These are phyloP conservation scores for Trametes gibbosa DNA, from an alignment of 768 basidiomycete genomes.

Conservation along the genomic window DNA sequence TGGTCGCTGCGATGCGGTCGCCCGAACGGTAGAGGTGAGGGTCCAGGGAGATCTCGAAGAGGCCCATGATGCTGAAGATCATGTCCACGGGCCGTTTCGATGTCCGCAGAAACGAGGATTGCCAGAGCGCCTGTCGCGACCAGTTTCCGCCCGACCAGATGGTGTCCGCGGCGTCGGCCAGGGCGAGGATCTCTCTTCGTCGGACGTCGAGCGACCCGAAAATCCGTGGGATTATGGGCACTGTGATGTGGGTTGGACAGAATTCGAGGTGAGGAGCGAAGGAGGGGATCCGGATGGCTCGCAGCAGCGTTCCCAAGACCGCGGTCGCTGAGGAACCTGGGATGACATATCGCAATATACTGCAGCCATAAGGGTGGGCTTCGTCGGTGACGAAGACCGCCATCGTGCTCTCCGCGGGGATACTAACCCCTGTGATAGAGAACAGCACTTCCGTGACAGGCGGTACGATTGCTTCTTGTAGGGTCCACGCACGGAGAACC, in stretches of 20 bases:
- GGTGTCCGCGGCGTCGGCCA: neutral
- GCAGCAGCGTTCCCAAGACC: neutral
- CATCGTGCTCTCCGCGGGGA: neutral
- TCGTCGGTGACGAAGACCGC: neutral
- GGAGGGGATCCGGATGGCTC: neutral
- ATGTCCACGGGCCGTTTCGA: slow-evolving; percentile 1
- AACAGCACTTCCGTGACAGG: neutral
- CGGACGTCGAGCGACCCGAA: neutral
- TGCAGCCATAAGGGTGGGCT: neutral
- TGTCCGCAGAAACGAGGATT: neutral
- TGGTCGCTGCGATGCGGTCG: slow-evolving; percentile 1
- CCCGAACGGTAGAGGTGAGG: neutral
- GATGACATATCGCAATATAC: neutral
- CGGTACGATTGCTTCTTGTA: neutral
- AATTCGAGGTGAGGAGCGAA: neutral
- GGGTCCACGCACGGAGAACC: neutral
- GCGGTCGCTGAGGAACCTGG: neutral
- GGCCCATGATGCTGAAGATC: slow-evolving; percentile 7
- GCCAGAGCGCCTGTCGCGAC: neutral
- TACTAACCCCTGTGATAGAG: neutral
- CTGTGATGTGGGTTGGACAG: neutral
- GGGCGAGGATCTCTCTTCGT: neutral
- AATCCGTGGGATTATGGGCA: neutral
- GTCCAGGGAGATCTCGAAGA: neutral
- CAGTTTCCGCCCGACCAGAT: neutral